These are phyloP conservation scores for Amesomyces nigricolor DNA, from an alignment of 2,329 filamentous ascomycete species.

Conservation along the genomic window DNA sequence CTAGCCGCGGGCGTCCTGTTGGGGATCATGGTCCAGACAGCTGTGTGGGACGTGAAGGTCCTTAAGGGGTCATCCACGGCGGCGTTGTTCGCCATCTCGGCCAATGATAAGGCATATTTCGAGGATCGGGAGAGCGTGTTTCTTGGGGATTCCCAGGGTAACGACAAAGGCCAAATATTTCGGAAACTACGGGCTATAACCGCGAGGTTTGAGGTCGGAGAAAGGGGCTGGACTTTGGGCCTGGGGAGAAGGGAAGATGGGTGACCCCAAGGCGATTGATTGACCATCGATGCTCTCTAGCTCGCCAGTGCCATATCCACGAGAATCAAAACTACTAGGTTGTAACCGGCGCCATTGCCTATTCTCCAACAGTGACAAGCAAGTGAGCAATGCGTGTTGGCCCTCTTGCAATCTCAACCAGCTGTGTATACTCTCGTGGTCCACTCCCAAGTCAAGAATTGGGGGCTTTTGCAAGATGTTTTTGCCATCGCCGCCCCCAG, in stretches of 20 bases:
- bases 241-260: constrained; percentile 10
- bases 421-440: too few relatives aligned
- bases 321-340: neutral
- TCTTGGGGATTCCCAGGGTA: neutral
- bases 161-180: neutral
- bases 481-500: too few relatives aligned
- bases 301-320: neutral
- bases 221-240: constrained; percentile 18
- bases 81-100: constrained; percentile 26
- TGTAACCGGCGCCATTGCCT: neutral
- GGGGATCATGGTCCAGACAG: constrained; percentile 27
- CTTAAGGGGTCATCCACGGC: constrained; percentile 28
- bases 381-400: too few relatives aligned
- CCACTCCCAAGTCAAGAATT: neutral
- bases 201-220: constrained; percentile 12
- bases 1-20: constrained; percentile 23
- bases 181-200: constrained; percentile 10
- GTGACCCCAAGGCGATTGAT: too few relatives aligned
- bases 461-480: too few relatives aligned
- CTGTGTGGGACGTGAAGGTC: constrained; percentile 22
- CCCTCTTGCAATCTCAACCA: too few relatives aligned
- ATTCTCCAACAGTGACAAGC: too few relatives aligned
- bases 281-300: neutral
- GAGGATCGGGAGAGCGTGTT: constrained; percentile 14
- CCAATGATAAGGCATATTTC: constrained; percentile 18